A percentile compares a stretch with the other conserved stretches of the same genome.
phyloP scores from a whole-genome alignment of 2,329 filamentous ascomycete genomes.

The Capronia coronata region DNA sequence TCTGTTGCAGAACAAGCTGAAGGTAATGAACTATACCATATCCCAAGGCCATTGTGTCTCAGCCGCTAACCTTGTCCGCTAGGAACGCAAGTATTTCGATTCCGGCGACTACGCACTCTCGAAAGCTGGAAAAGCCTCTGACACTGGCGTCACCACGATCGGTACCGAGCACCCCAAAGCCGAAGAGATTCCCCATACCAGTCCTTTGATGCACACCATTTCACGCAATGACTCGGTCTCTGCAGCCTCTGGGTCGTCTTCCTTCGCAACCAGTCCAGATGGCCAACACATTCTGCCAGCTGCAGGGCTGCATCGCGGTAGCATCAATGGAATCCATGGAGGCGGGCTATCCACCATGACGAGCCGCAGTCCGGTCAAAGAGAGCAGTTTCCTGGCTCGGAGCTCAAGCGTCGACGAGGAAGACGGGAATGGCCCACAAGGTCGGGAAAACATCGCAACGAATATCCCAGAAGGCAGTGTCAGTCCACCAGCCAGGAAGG shows the following conservation, averaged over 20 bases:
- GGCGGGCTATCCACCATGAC: conserved; percentile 37
- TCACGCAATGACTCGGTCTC: conserved; percentile 40
- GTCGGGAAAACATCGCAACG: conserved; percentile 42
- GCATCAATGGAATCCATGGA: conserved; percentile 40
- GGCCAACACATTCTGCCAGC: conserved; percentile 27
- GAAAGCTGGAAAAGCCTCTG: conserved; percentile 93
- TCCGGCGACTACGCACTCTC: conserved; percentile 93
- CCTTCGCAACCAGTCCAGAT: conserved; percentile 25
- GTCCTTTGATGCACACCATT: conserved; percentile 48
- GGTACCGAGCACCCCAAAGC: conserved; percentile 91
- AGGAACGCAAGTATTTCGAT: conserved; percentile 95
- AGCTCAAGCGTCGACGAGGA: conserved; percentile 62
- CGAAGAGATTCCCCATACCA: conserved; percentile 87
- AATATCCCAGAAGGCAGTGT: conserved; percentile 34
- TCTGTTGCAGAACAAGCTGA: conserved; percentile 94
- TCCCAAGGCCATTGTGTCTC: background rate
- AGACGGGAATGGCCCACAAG: conserved; percentile 44
- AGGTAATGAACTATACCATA: conserved; percentile 45
- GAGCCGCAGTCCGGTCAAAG: conserved; percentile 78
- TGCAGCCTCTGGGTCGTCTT: conserved; percentile 29
- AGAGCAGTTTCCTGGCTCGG: conserved; percentile 77
- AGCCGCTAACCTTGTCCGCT: background rate
- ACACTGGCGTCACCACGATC: conserved; percentile 86
- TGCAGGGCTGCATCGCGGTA: conserved; percentile 38
- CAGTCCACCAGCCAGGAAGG: conserved; percentile 41